Percentiles rank a stretch among this genome's conserved stretches.
These are phyloP conservation scores for Tetrapyrgos nigripes DNA, from an alignment of 1,284 basidiomycete species.

Conservation along the genomic window DNA sequence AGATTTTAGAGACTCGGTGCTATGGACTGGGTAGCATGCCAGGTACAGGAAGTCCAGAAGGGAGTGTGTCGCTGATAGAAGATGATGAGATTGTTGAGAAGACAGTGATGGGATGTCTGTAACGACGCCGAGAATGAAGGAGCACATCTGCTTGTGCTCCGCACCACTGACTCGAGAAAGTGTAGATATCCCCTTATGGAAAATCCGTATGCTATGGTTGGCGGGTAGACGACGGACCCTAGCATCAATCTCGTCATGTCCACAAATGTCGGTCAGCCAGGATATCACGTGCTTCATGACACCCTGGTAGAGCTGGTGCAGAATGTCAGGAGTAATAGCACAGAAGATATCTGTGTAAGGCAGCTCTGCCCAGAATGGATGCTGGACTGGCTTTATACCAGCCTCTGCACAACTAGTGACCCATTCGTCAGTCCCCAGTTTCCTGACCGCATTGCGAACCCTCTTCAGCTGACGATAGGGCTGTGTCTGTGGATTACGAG, in stretches of 20 bases:
- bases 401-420: neutral
- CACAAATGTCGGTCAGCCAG: slow-evolving; percentile 9
- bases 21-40: slow-evolving; percentile 6
- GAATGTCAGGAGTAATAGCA: slow-evolving; percentile 32
- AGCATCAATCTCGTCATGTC: slow-evolving; percentile 17
- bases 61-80: neutral
- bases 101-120: slow-evolving; percentile 7
- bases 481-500: neutral
- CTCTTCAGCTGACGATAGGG: neutral
- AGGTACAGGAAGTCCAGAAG: slow-evolving; percentile 11
- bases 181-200: slow-evolving; percentile 1
- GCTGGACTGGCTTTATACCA: neutral
- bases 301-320: slow-evolving; percentile 40
- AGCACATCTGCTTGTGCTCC: neutral
- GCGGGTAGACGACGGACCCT: slow-evolving; percentile 17
- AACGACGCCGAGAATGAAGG: slow-evolving; percentile 9
- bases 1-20: neutral
- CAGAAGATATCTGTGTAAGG: slow-evolving; percentile 30
- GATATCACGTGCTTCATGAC: slow-evolving; percentile 31
- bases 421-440: neutral
- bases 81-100: neutral
- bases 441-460: neutral
- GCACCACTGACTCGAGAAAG: neutral
- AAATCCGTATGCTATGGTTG: slow-evolving; percentile 13
- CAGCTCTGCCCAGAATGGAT: slow-evolving; percentile 15